Conservation (phyloP, 306 rosid genomes). For the Astragalus membranaceus region DNA sequence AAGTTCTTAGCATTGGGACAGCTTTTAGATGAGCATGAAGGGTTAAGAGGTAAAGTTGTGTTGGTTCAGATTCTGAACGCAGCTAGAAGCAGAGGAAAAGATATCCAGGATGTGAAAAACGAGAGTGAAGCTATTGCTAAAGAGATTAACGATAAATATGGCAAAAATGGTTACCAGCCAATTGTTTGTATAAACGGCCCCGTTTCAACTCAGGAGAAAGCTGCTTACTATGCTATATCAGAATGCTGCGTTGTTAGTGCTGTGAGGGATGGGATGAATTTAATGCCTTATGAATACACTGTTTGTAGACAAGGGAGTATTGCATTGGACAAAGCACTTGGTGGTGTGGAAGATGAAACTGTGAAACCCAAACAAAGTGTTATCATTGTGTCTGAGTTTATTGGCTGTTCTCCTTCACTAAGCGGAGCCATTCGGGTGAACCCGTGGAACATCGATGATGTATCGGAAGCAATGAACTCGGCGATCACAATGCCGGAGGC, state of each 20-base stretch:
- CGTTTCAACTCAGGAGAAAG: conserved; percentile 43
- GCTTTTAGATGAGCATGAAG: conserved; percentile 31
- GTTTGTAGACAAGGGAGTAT: conserved; percentile 56
- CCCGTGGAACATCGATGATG: conserved; percentile 68
- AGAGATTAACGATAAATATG: conserved; percentile 41
- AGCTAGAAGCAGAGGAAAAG: conserved; percentile 59
- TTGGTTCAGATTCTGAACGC: conserved; percentile 66
- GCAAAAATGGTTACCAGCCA: conserved; percentile 40
- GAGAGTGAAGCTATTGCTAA: conserved; percentile 41
- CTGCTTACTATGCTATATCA: conserved; percentile 46
- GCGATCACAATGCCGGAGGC: conserved; percentile 39
- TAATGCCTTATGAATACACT: conserved; percentile 64
- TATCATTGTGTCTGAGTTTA: conserved; percentile 68
- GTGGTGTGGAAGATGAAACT: not conserved
- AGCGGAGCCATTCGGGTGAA: conserved; percentile 74
- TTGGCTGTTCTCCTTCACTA: conserved; percentile 74
- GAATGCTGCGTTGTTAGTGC: conserved; percentile 64
- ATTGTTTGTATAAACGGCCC: conserved; percentile 39
- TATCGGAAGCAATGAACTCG: conserved; percentile 47
- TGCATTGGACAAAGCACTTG: conserved; percentile 43
- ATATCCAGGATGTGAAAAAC: conserved; percentile 50
- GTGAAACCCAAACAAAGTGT: conserved; percentile 36
- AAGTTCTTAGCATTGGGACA: conserved; percentile 60
- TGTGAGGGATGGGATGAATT: conserved; percentile 78
- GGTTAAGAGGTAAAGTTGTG: conserved; percentile 41